Evolutionary conservation across 345 rosid genomes (phyloP).

Genomic region (Triadica sebifera): DNA sequence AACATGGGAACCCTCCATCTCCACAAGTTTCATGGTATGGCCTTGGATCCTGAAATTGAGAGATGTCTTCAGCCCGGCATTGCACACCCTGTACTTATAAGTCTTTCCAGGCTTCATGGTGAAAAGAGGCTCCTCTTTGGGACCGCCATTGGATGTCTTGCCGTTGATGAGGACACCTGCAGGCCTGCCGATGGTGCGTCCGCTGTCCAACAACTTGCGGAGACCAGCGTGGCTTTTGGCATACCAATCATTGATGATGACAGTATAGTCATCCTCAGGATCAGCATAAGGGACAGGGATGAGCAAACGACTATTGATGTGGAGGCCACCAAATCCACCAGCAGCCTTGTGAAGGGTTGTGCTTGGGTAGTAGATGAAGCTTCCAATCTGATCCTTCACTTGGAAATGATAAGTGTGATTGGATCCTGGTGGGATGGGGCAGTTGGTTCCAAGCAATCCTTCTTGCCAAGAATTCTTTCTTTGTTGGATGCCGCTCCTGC

Average conservation of each 20-base stretch:
- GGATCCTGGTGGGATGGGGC: slow-evolving; percentile 66
- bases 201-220: slow-evolving; percentile 15
- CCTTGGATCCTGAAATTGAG: slow-evolving; percentile 26
- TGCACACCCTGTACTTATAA: slow-evolving; percentile 27
- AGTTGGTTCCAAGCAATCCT: slow-evolving; percentile 62
- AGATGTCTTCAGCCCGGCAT: slow-evolving; percentile 21
- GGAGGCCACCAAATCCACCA: slow-evolving; percentile 29
- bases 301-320: slow-evolving; percentile 23
- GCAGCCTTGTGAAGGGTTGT: slow-evolving; percentile 15
- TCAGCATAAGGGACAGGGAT: slow-evolving; percentile 28
- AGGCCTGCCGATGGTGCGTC: slow-evolving; percentile 22
- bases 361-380: slow-evolving; percentile 27
- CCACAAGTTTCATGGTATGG: slow-evolving; percentile 25
- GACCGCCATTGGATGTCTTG: slow-evolving; percentile 14
- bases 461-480: slow-evolving; percentile 89
- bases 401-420: slow-evolving; percentile 81
- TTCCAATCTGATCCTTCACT: slow-evolving; percentile 76
- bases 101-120: slow-evolving; percentile 27
- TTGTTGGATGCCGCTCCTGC: slow-evolving; percentile 75
- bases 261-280: slow-evolving; percentile 29
- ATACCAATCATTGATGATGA: slow-evolving; percentile 24
- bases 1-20: slow-evolving; percentile 27
- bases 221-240: slow-evolving; percentile 13
- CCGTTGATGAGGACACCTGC: slow-evolving; percentile 26
- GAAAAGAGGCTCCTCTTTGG: slow-evolving; percentile 26